These are phyloP conservation scores for Phytophthora fragariaefolia DNA, from an alignment of 352 stramenopile genomes.

Conservation along the genomic window DNA sequence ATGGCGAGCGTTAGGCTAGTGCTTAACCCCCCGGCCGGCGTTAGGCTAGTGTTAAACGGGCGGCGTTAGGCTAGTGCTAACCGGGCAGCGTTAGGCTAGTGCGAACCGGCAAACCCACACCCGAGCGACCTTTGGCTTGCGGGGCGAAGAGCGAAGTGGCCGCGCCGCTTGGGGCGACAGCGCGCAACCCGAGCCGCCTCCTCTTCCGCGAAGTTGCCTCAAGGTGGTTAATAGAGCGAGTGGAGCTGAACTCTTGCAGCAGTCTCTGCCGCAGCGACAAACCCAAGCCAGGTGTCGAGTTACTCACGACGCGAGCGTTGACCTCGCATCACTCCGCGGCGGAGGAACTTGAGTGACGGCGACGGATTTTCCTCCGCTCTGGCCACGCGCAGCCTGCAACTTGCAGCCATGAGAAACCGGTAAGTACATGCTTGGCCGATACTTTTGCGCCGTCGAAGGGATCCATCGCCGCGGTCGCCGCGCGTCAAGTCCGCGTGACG, in stretches of 20 bases:
- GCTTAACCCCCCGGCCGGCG: too few relatives aligned
- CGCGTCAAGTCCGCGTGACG: conserved; percentile 1
- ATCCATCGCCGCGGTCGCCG: background rate
- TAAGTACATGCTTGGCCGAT: too few relatives aligned
- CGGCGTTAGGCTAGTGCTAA: too few relatives aligned
- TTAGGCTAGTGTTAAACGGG: background rate
- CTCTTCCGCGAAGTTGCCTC: conserved; percentile 25
- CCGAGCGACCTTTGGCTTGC: conserved; percentile 22
- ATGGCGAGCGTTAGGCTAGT: too few relatives aligned
- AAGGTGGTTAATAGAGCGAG: too few relatives aligned
- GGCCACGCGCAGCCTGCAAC: too few relatives aligned
- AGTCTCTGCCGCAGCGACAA: conserved; percentile 33
- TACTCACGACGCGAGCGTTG: conserved; percentile 9
- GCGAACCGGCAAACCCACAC: background rate
- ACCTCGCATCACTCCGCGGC: background rate
- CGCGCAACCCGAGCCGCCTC: background rate
- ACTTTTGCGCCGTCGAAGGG: background rate
- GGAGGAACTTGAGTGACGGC: background rate
- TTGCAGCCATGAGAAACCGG: too few relatives aligned
- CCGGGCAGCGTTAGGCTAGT: background rate
- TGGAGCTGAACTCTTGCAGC: conserved; percentile 16
- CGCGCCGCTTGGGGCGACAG: conserved; percentile 1
- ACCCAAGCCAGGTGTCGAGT: too few relatives aligned
- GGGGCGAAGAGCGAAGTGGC: conserved; percentile 34
- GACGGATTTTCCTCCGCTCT: conserved; percentile 1